These are phyloP conservation scores for Arabidopsis lyrata DNA, from an alignment of 441 rosid genomes.

Conservation along the genomic window DNA sequence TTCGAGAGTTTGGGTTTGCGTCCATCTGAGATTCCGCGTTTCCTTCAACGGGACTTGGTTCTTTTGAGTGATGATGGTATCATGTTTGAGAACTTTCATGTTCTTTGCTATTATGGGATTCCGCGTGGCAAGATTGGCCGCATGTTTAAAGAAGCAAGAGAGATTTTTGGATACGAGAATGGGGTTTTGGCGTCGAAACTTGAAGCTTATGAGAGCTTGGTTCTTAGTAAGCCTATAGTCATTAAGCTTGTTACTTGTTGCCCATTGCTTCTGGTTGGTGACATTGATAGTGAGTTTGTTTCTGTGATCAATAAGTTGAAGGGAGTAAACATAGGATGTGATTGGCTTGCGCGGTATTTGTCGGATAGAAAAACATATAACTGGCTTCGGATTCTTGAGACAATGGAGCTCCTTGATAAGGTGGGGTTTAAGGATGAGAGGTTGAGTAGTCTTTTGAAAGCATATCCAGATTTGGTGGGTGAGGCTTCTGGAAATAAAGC, in stretches of 20 bases:
- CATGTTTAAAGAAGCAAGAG: conserved; percentile 66
- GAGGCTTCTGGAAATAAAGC: conserved; percentile 69
- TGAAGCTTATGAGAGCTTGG: conserved; percentile 61
- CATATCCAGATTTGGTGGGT: conserved; percentile 59
- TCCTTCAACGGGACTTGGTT: conserved; percentile 53
- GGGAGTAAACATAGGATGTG: conserved; percentile 55
- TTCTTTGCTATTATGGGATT: conserved; percentile 67
- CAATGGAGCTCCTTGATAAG: conserved; percentile 64
- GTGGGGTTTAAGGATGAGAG: conserved; percentile 61
- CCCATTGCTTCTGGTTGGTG: conserved; percentile 59
- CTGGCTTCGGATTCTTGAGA: conserved; percentile 67
- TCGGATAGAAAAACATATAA: conserved; percentile 50
- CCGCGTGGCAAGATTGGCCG: conserved; percentile 71
- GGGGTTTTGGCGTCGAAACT: conserved; percentile 60
- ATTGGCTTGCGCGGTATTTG: conserved; percentile 54
- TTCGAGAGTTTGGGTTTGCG: conserved; percentile 81
- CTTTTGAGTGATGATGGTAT: conserved; percentile 60
- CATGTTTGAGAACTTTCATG: conserved; percentile 71
- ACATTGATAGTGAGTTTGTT: conserved; percentile 56
- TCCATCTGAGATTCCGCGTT: conserved; percentile 50
- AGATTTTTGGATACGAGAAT: conserved; percentile 53
- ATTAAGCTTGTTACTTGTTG: conserved; percentile 66
- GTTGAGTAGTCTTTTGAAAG: conserved; percentile 50
- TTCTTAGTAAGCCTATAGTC: conserved; percentile 55
- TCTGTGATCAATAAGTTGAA: conserved; percentile 57